A percentile compares a stretch with the other conserved stretches of the same genome.
Conservation (phyloP, 2,329 filamentous ascomycete species). For the Xylaria digitata region DNA sequence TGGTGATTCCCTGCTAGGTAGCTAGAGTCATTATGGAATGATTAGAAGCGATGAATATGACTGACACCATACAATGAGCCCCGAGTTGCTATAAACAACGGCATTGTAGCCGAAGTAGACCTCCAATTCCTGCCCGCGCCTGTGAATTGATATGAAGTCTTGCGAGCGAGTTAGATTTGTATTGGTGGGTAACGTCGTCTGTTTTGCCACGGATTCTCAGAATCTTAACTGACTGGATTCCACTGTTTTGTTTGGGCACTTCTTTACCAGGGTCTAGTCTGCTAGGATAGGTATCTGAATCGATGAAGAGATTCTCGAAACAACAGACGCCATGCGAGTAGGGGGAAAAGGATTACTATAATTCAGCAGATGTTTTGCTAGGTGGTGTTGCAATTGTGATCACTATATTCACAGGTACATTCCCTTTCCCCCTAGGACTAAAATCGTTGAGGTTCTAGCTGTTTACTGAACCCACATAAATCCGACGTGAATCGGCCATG, state of each 20-base stretch:
- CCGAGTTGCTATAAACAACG: too few species aligned
- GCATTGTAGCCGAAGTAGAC: too few species aligned
- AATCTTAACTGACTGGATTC: neutral
- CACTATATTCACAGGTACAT: neutral
- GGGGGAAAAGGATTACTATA: neutral
- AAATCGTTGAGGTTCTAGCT: neutral
- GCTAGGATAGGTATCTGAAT: neutral
- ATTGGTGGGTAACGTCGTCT: too few species aligned
- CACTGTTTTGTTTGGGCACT: neutral
- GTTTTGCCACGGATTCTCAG: neutral
- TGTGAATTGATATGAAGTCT: neutral
- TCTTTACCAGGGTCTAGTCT: too few species aligned
- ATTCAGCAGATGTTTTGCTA: neutral
- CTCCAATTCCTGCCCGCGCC: too few species aligned
- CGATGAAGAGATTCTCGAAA: neutral
- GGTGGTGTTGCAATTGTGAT: too few species aligned
- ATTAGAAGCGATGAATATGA: too few species aligned
- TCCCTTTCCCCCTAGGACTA: neutral
- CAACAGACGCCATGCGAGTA: neutral
- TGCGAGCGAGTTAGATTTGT: neutral
- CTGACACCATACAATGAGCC: too few species aligned
- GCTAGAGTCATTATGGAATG: too few species aligned
- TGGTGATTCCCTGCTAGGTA: too few species aligned
- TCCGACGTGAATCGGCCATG: neutral
- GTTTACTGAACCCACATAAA: neutral